phyloP scores from a whole-genome alignment of 192 early-diverging fungal species.

The Backusella australiensis region DNA sequence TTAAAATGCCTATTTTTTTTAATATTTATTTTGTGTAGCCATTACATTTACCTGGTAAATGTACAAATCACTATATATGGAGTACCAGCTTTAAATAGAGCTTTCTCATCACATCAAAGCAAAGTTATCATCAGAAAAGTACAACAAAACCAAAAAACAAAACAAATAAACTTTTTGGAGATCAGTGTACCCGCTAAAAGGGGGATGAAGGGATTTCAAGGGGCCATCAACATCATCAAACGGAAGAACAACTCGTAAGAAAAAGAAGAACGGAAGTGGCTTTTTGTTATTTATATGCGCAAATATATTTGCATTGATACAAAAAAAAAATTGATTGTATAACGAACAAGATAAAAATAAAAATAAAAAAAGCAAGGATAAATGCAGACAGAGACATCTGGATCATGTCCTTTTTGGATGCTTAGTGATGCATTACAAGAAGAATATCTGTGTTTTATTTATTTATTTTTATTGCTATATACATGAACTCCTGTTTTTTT shows the following conservation, averaged over 20 bases:
- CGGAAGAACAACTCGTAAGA: not conserved
- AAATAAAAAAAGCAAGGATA: not conserved
- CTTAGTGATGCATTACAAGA: constrained; percentile 2
- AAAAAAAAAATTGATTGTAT: not conserved
- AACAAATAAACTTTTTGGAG: constrained; percentile 4
- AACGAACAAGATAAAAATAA: not conserved
- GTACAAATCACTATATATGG: not conserved
- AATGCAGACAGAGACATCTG: not conserved
- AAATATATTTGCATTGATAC: not conserved
- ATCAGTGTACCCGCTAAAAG: not conserved
- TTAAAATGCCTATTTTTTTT: not conserved
- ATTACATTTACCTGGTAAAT: not conserved
- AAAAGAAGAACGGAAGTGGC: not conserved
- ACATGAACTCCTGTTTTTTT: not conserved
- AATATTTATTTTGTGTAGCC: not conserved
- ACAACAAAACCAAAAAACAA: not conserved
- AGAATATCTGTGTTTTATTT: not conserved
- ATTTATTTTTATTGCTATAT: not conserved
- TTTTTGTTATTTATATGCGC: not conserved
- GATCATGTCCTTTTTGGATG: constrained; percentile 1
- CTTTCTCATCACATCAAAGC: too few relatives aligned
- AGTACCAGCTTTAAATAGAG: not conserved
- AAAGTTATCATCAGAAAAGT: not conserved
- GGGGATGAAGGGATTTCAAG: not conserved
- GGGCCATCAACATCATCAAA: not conserved